These are phyloP conservation scores for Geranomyces variabilis DNA, from an alignment of 192 early-diverging fungal species.

Conservation along the genomic window DNA sequence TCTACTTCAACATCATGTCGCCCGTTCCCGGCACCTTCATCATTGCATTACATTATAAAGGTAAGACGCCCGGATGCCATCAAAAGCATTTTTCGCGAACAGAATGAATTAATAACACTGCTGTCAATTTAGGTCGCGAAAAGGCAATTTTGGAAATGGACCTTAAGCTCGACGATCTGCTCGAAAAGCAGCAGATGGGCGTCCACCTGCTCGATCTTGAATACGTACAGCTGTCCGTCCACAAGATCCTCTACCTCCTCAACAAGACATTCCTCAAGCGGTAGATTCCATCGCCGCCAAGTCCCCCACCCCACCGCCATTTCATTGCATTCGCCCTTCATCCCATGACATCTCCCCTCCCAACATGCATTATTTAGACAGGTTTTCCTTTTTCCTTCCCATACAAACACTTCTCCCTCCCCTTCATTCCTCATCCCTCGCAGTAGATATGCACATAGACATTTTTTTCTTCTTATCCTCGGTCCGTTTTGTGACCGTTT, in stretches of 20 bases:
- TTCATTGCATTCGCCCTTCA: too few relatives aligned
- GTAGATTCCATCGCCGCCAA: slow-evolving; percentile 4
- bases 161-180: slow-evolving; percentile 71
- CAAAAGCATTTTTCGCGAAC: not conserved
- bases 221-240: slow-evolving; percentile 90
- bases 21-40: slow-evolving; percentile 89
- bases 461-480: too few relatives aligned
- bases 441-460: too few relatives aligned
- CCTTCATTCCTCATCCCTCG: too few relatives aligned
- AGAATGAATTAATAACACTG: not conserved
- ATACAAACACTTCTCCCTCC: too few relatives aligned
- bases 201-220: slow-evolving; percentile 86
- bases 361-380: too few relatives aligned
- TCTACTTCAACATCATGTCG: slow-evolving; percentile 87
- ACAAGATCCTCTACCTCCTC: slow-evolving; percentile 74
- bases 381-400: too few relatives aligned
- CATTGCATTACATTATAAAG: slow-evolving; percentile 87
- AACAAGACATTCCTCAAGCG: slow-evolving; percentile 78
- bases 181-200: slow-evolving; percentile 85
- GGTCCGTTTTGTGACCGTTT: too few relatives aligned
- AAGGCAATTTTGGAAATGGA: slow-evolving; percentile 96
- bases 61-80: slow-evolving; percentile 25
- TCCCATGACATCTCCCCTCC: too few relatives aligned
- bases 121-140: slow-evolving; percentile 63
- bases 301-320: too few relatives aligned